Base-by-base conservation (phyloP, 2,329 filamentous ascomycete genomes). In the Colletotrichum caudatum region DNA sequence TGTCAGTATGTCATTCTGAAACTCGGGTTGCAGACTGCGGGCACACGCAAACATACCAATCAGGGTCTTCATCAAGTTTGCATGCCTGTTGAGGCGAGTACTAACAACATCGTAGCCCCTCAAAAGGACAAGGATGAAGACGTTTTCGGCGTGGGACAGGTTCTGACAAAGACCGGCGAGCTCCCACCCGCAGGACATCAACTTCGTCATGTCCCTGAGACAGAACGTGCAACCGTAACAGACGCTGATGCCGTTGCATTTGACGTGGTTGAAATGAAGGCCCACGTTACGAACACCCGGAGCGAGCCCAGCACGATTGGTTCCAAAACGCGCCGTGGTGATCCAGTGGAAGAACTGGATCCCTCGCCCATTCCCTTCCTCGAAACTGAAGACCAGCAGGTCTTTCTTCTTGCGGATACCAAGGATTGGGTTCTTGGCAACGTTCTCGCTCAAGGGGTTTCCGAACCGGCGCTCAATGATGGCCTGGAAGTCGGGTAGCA, bases 161-260 rank as follows among this genome's bases (percentile, higher is more conserved):
- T 39, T 50, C 46, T 54, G 16, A 20, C 29, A 37, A 46, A 64
- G 26, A 1, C 0, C 14, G 5, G 29, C 60, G 5, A 54, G 20
- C 23, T 54, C 29, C 37, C 8, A 8, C 2, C 33, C 44, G 16
- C 60, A 64, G 12, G 18, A 2, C 8, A 1, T 11, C 16, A 4
- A 11, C 29, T 1, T 1, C 11, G 0, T 0, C 1, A 16, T 8
- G 26, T 1, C 0, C 2, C 2, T n/a, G 8, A 37, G 2, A 14
- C 57, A 16, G 2, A 1, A 3, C 4, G 5, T 5, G 29, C 58
- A 48, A 0, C 7, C 14, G 58, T 35, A 33, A 41, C 58, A 60
- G 16, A 8, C 2, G 44, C 18, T 2, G 4, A 35, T 1, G 9
- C 18, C 26, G 1, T 8, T 20, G 6, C 41, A 33, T 18, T 9